Conservation (phyloP, 1,284 basidiomycete species). For the Fistulinella cinereoalba region DNA sequence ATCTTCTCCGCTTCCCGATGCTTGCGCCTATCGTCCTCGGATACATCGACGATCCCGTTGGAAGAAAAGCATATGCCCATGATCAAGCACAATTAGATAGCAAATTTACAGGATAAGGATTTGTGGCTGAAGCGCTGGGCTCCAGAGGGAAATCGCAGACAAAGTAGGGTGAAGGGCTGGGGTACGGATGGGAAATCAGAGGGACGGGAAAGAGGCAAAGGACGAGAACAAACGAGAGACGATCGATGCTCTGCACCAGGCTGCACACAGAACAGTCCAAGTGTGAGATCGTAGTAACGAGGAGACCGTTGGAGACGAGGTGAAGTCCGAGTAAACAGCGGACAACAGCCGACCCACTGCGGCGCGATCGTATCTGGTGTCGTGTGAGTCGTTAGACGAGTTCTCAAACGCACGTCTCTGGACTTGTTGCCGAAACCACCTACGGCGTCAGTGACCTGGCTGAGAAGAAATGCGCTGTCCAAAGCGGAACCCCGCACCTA, state of each 20-base stretch:
- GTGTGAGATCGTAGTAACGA: background rate
- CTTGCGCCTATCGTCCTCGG: slow-evolving; percentile 59
- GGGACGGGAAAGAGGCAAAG: background rate
- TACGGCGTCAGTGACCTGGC: background rate
- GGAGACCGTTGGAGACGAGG: background rate
- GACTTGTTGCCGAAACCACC: no score
- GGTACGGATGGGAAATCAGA: no score
- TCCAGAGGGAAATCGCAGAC: background rate
- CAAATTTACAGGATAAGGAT: slow-evolving; percentile 3
- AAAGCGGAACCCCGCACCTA: background rate
- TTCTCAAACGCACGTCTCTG: background rate
- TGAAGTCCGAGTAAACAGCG: background rate
- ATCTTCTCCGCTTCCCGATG: slow-evolving; percentile 68
- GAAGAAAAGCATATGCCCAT: slow-evolving; percentile 82
- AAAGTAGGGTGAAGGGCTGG: no score
- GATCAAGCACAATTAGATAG: slow-evolving; percentile 3
- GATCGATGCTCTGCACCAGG: no score
- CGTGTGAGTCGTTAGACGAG: background rate
- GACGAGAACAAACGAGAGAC: no score
- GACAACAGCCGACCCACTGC: background rate
- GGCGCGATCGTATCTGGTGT: background rate
- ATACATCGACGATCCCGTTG: slow-evolving; percentile 47
- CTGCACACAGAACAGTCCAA: slow-evolving; percentile 22
- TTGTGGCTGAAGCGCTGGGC: slow-evolving; percentile 16
- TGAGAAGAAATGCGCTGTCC: background rate